Percentiles rank a stretch among this genome's conserved stretches.
These are phyloP conservation scores for Sordaria brevicollis DNA, from an alignment of 495 filamentous ascomycete genomes.

Conservation along the genomic window DNA sequence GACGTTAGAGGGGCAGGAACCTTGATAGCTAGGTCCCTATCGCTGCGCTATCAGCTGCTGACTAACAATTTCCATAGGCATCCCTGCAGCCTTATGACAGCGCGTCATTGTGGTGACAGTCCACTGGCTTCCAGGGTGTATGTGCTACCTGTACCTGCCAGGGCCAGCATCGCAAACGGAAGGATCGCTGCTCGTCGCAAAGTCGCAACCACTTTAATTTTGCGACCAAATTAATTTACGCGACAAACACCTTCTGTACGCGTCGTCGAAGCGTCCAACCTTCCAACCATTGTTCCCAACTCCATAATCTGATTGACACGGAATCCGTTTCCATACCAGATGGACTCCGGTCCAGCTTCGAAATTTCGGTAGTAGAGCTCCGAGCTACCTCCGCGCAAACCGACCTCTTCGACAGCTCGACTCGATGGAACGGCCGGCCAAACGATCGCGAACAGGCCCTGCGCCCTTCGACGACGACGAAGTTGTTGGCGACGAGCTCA, in stretches of 20 bases:
- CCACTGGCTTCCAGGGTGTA: neutral
- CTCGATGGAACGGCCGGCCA: conserved; percentile 47
- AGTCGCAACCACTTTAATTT: neutral
- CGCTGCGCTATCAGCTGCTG: neutral
- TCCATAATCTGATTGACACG: neutral
- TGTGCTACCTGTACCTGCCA: neutral
- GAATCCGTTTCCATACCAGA: neutral
- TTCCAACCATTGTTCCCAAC: neutral
- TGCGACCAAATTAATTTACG: neutral
- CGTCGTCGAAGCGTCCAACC: neutral
- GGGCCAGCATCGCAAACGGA: neutral
- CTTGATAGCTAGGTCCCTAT: neutral
- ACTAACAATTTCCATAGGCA: neutral
- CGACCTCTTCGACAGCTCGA: neutral
- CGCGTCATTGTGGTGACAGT: neutral
- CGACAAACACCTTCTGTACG: neutral
- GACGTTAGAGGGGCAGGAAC: neutral
- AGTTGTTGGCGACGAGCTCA: conserved; percentile 32
- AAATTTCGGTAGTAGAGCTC: neutral
- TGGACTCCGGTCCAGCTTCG: neutral
- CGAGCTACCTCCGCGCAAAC: neutral
- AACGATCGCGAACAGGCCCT: conserved; percentile 42
- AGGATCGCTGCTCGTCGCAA: neutral
- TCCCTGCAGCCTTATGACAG: neutral
- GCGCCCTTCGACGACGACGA: conserved; percentile 28